Percentiles rank a stretch among this genome's conserved stretches.
These are phyloP conservation scores for Ustilago lituana DNA, from an alignment of 1,284 basidiomycete genomes.

Conservation along the genomic window DNA sequence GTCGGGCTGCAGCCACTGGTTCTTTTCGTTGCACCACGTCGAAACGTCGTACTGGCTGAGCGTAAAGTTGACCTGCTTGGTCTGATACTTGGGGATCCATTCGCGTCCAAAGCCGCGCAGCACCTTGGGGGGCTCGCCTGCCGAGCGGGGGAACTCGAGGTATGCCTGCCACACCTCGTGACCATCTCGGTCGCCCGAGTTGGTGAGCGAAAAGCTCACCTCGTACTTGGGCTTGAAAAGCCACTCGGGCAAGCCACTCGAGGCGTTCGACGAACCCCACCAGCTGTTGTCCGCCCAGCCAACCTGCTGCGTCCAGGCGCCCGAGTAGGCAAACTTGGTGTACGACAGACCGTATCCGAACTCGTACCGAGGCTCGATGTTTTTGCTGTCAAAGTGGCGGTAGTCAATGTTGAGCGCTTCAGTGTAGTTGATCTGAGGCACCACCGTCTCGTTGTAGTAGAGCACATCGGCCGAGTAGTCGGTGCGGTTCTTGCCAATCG, in stretches of 20 bases:
- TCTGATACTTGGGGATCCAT: conserved; percentile 32
- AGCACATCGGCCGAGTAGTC: conserved; percentile 54
- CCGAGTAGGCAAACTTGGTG: conserved; percentile 54
- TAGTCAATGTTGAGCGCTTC: conserved; percentile 58
- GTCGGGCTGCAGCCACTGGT: conserved; percentile 52
- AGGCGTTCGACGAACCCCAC: conserved; percentile 40
- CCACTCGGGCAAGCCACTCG: conserved; percentile 49
- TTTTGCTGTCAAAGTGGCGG: conserved; percentile 48
- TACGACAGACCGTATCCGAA: conserved; percentile 61
- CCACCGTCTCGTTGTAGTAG: conserved; percentile 41
- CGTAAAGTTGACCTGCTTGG: conserved; percentile 32
- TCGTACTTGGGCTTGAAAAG: conserved; percentile 54
- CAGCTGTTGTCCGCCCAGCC: conserved; percentile 44
- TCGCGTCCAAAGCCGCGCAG: conserved; percentile 58
- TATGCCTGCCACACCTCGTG: conserved; percentile 61
- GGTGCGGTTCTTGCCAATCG: conserved; percentile 53
- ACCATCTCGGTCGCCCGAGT: conserved; percentile 52
- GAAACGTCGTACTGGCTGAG: conserved; percentile 57
- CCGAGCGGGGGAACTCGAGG: conserved; percentile 48
- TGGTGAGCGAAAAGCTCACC: conserved; percentile 51
- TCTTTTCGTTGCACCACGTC: conserved; percentile 32
- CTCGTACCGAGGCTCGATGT: conserved; percentile 54
- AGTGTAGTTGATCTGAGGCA: conserved; percentile 58
- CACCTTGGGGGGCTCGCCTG: conserved; percentile 58
- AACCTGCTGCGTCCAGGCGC: conserved; percentile 34